Percentiles rank a stretch among this genome's conserved stretches.
Conservation (phyloP, 2,329 filamentous ascomycete genomes). For the Hirsutella minnesotensis region DNA sequence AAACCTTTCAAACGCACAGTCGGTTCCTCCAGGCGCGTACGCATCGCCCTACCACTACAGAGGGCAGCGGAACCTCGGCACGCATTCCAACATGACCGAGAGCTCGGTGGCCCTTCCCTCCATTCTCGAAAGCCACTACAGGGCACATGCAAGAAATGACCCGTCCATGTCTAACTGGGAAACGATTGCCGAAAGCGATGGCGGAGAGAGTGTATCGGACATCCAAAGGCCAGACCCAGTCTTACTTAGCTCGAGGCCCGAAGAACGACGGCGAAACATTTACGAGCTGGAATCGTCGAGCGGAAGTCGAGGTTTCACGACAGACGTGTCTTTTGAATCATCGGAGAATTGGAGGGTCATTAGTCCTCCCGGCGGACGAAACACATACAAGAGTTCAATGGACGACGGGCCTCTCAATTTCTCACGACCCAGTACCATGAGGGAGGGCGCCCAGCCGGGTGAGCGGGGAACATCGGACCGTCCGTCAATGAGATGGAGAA, state of each 20-base stretch:
- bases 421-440: slow-evolving; percentile 16
- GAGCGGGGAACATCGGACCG: slow-evolving; percentile 6
- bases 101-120: slow-evolving; percentile 21
- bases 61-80: slow-evolving; percentile 8
- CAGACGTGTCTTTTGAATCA: slow-evolving; percentile 21
- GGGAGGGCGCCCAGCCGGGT: slow-evolving; percentile 6
- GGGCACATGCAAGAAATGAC: slow-evolving; percentile 1
- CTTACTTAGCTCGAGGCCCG: slow-evolving; percentile 5
- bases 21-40: slow-evolving; percentile 3
- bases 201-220: slow-evolving; percentile 11
- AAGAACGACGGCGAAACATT: slow-evolving; percentile 9
- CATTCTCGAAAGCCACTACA: slow-evolving; percentile 4
- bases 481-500: slow-evolving; percentile 5
- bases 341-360: slow-evolving; percentile 24
- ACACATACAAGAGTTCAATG: slow-evolving; percentile 21
- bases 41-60: slow-evolving; percentile 6
- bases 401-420: slow-evolving; percentile 26
- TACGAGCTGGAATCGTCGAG: slow-evolving; percentile 12
- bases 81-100: slow-evolving; percentile 17
- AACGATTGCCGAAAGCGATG: slow-evolving; percentile 10
- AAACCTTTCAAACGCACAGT: slow-evolving; percentile 13
- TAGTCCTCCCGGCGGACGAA: slow-evolving; percentile 7
- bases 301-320: slow-evolving; percentile 11
- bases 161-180: slow-evolving; percentile 9
- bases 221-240: slow-evolving; percentile 13